Conservation (phyloP, 2,329 filamentous ascomycete species). For the Arthrobotrys musiformis region DNA sequence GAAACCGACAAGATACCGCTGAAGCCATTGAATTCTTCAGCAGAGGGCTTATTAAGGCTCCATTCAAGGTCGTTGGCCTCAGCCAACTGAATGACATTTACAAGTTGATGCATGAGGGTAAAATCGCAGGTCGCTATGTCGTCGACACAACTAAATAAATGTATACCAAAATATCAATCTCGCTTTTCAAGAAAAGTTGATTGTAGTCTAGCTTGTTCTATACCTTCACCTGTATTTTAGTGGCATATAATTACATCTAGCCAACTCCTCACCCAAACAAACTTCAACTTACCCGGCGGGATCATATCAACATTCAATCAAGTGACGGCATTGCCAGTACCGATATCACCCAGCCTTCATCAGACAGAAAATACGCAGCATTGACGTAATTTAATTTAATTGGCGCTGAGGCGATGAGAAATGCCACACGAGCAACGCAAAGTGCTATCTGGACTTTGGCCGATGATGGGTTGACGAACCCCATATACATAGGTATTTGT, state of each 20-base stretch:
- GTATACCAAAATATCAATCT: background rate
- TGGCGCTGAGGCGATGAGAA: too few relatives aligned
- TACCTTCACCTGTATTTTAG: slow-evolving; percentile 12
- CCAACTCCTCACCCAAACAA: background rate
- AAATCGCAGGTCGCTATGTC: slow-evolving; percentile 82
- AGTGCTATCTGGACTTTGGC: too few relatives aligned
- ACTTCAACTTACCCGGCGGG: too few relatives aligned
- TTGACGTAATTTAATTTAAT: too few relatives aligned
- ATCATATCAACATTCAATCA: too few relatives aligned
- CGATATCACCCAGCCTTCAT: too few relatives aligned
- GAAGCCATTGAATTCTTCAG: slow-evolving; percentile 92
- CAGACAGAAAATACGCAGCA: too few relatives aligned
- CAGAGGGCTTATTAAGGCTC: slow-evolving; percentile 83
- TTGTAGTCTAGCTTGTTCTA: background rate
- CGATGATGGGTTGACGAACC: too few relatives aligned
- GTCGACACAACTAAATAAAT: slow-evolving; percentile 75
- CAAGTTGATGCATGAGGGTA: slow-evolving; percentile 69
- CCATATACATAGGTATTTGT: too few relatives aligned
- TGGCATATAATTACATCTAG: slow-evolving; percentile 5
- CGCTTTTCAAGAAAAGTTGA: background rate
- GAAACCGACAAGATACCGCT: slow-evolving; percentile 85
- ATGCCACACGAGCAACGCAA: too few relatives aligned
- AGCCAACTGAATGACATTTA: slow-evolving; percentile 76
- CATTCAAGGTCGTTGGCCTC: slow-evolving; percentile 85
- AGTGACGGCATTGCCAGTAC: too few relatives aligned